Evolutionary conservation across 371 early-diverging fungal species (phyloP).

Genomic region (Mucor indicus): DNA sequence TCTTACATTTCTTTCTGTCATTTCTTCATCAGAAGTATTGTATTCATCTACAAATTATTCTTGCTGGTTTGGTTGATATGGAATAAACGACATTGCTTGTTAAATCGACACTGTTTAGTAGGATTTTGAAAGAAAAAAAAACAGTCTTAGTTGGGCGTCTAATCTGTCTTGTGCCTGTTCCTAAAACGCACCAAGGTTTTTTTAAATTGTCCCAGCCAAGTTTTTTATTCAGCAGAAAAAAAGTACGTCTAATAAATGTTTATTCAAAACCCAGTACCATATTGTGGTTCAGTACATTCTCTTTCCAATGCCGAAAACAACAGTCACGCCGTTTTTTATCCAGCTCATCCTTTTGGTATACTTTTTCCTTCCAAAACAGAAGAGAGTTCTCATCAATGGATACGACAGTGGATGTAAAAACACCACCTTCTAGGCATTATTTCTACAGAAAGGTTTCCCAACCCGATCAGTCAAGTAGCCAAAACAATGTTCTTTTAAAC

Average conservation of each 20-base stretch:
- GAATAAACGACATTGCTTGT: slow-evolving; percentile 13
- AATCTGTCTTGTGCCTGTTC: slow-evolving; percentile 3
- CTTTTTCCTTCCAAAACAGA: too few species aligned
- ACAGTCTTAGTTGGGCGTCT: slow-evolving; percentile 12
- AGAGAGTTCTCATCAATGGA: too few species aligned
- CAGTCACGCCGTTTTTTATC: too few species aligned
- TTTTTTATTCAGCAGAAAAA: too few species aligned
- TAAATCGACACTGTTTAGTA: slow-evolving; percentile 12
- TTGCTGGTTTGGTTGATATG: slow-evolving; percentile 17
- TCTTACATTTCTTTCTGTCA: slow-evolving; percentile 16
- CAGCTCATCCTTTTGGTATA: too few species aligned
- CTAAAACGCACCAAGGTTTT: slow-evolving; percentile 2
- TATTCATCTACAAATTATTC: slow-evolving; percentile 16
- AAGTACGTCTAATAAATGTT: too few species aligned
- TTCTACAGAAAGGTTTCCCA: slow-evolving; percentile 22
- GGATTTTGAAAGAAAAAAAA: slow-evolving; percentile 7
- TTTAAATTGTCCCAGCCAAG: neutral
- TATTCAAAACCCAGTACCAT: too few species aligned
- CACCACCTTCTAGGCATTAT: slow-evolving; percentile 18
- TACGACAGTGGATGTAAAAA: slow-evolving; percentile 6
- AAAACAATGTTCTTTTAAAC: slow-evolving; percentile 7
- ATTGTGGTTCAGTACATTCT: too few species aligned
- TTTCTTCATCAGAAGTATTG: slow-evolving; percentile 20
- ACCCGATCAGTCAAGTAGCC: slow-evolving; percentile 4
- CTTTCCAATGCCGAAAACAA: too few species aligned